Evolutionary conservation across 129 eudicot genomes (phyloP).

Genomic region (Chrysanthemum makinoi): DNA sequence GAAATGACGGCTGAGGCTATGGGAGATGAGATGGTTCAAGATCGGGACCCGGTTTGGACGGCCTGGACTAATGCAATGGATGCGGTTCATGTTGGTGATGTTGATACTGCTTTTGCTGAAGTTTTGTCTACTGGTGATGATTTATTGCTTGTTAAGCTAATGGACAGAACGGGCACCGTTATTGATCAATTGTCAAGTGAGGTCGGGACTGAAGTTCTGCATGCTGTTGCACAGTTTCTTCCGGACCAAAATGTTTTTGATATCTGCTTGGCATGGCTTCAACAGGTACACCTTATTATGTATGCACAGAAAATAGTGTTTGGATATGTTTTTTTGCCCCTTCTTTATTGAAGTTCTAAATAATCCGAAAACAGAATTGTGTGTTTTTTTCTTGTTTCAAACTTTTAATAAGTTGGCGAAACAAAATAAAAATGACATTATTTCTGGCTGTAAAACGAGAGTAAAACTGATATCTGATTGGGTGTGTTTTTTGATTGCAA

Average conservation of each 20-base stretch:
- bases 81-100: conserved; percentile 82
- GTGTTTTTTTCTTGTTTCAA: no score
- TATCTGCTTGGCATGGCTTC: conserved; percentile 86
- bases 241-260: conserved; percentile 75
- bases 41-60: conserved; percentile 87
- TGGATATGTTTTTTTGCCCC: no score
- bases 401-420: no score
- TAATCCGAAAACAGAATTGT: no score
- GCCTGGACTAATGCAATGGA: conserved; percentile 98
- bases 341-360: no score
- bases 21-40: conserved; percentile 71
- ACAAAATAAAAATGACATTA: no score
- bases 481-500: no score
- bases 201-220: conserved; percentile 69
- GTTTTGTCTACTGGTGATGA: conserved; percentile 89
- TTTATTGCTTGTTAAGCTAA: conserved; percentile 79
- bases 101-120: conserved; percentile 90
- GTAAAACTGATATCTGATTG: no score
- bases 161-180: conserved; percentile 91
- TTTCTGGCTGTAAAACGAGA: no score
- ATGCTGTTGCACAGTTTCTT: conserved; percentile 76
- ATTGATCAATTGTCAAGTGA: conserved; percentile 83
- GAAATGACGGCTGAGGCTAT: conserved; percentile 84
- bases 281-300: conserved; percentile 57
- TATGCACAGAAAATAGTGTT: neutral